These are phyloP conservation scores for Macrolepiota albuminosa DNA, from an alignment of 768 basidiomycete species.

Conservation along the genomic window DNA sequence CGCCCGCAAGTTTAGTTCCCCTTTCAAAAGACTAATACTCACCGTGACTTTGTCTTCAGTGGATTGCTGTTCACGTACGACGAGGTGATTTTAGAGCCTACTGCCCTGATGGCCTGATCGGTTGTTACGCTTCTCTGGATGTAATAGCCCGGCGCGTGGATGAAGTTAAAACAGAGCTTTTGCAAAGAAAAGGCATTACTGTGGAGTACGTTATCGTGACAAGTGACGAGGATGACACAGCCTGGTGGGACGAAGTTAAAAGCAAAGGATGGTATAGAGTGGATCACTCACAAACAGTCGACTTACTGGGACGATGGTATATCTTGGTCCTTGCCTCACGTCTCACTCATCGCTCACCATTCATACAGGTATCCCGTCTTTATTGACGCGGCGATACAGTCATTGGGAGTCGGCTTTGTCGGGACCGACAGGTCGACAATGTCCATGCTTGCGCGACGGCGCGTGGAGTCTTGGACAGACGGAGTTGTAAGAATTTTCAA, in stretches of 20 bases:
- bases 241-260: slow-evolving; percentile 55
- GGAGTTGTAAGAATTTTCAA: slow-evolving; percentile 47
- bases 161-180: slow-evolving; percentile 48
- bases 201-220: slow-evolving; percentile 59
- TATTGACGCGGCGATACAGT: slow-evolving; percentile 70
- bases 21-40: neutral
- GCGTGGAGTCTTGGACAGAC: slow-evolving; percentile 63
- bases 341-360: neutral
- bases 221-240: slow-evolving; percentile 52
- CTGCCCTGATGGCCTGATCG: slow-evolving; percentile 38
- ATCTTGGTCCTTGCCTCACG: slow-evolving; percentile 10
- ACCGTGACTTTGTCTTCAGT: slow-evolving; percentile 28
- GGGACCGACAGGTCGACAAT: slow-evolving; percentile 72
- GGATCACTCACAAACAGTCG: slow-evolving; percentile 45
- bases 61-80: slow-evolving; percentile 53
- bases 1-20: slow-evolving; percentile 33
- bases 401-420: slow-evolving; percentile 60
- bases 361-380: slow-evolving; percentile 62
- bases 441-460: slow-evolving; percentile 58
- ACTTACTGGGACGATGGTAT: slow-evolving; percentile 46
- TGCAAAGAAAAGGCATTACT: slow-evolving; percentile 36
- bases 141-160: slow-evolving; percentile 50
- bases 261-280: slow-evolving; percentile 47
- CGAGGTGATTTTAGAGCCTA: slow-evolving; percentile 47
- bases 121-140: slow-evolving; percentile 52